phyloP scores from a whole-genome alignment of 768 basidiomycete genomes.

The Lactarius akahatsu region DNA sequence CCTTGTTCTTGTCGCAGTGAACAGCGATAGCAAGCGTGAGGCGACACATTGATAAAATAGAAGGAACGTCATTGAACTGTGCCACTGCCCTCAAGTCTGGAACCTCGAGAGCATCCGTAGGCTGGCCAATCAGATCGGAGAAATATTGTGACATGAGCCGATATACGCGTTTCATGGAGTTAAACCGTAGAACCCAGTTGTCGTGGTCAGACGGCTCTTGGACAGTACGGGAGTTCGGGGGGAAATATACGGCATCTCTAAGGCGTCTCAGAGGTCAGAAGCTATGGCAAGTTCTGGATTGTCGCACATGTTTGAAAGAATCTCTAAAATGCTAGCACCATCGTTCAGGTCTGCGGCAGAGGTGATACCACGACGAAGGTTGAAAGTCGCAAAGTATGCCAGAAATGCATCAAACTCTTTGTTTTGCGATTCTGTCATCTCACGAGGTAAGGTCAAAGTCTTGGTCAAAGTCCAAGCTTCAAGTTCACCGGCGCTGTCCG shows the following conservation, averaged over 20 bases:
- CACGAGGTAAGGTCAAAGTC: constrained; percentile 3
- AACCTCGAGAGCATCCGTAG: constrained; percentile 74
- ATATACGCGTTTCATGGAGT: constrained; percentile 79
- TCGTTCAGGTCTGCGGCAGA: constrained; percentile 73
- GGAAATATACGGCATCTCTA: constrained; percentile 82
- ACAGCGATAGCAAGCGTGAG: constrained; percentile 84
- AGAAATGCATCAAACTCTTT: constrained; percentile 81
- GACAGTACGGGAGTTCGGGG: constrained; percentile 55
- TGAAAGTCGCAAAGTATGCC: constrained; percentile 75
- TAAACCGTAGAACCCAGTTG: constrained; percentile 89
- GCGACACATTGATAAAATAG: constrained; percentile 73
- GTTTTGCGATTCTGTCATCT: constrained; percentile 39
- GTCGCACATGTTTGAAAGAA: constrained; percentile 73
- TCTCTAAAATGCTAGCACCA: constrained; percentile 71
- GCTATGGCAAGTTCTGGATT: constrained; percentile 7
- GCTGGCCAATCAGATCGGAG: constrained; percentile 78
- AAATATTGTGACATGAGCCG: constrained; percentile 88
- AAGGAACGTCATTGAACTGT: constrained; percentile 64
- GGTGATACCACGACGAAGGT: constrained; percentile 61
- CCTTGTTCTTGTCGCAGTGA: constrained; percentile 85
- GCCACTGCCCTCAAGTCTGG: constrained; percentile 87
- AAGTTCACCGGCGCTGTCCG: not conserved
- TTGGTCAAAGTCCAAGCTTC: too few relatives aligned
- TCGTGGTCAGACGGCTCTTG: constrained; percentile 77
- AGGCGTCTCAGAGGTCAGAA: constrained; percentile 21